Conservation (phyloP, 2,329 filamentous ascomycete genomes). For the Pyrenochaeta sp. region DNA sequence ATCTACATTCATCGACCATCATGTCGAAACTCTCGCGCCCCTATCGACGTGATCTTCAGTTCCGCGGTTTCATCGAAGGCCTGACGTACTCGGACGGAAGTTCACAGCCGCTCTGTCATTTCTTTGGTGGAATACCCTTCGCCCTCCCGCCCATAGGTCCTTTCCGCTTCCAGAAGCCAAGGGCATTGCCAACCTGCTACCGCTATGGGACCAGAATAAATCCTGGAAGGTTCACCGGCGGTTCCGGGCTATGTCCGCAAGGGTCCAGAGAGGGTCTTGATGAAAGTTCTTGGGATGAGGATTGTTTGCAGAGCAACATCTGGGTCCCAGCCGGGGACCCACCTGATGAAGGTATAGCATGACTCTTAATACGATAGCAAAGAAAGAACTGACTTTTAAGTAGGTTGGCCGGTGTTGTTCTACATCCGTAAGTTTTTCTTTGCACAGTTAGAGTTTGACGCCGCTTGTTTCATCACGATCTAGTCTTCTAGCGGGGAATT, state of each 20-base stretch:
- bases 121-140: conserved; percentile 65
- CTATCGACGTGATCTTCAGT: conserved; percentile 48
- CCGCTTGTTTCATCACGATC: conserved; percentile 2
- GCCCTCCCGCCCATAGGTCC: conserved; percentile 59
- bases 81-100: conserved; percentile 52
- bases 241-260: conserved; percentile 61
- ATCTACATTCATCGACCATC: neutral
- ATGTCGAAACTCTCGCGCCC: conserved; percentile 35
- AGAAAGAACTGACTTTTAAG: conserved; percentile 4
- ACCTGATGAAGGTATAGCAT: conserved; percentile 46
- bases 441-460: conserved; percentile 1
- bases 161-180: conserved; percentile 61
- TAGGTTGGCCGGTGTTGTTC: conserved; percentile 66
- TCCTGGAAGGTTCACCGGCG: conserved; percentile 57
- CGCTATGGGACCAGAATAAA: conserved; percentile 60
- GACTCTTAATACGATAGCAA: neutral
- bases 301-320: conserved; percentile 66
- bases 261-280: conserved; percentile 22
- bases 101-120: conserved; percentile 55
- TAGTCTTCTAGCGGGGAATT: neutral
- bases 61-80: conserved; percentile 61
- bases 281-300: conserved; percentile 56
- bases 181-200: conserved; percentile 57
- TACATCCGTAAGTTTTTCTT: conserved; percentile 59
- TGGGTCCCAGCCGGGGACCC: conserved; percentile 61